Percentiles rank a stretch among this genome's conserved stretches.
Conservation (phyloP, 805 yeast genomes). For the Yarrowia sp. region DNA sequence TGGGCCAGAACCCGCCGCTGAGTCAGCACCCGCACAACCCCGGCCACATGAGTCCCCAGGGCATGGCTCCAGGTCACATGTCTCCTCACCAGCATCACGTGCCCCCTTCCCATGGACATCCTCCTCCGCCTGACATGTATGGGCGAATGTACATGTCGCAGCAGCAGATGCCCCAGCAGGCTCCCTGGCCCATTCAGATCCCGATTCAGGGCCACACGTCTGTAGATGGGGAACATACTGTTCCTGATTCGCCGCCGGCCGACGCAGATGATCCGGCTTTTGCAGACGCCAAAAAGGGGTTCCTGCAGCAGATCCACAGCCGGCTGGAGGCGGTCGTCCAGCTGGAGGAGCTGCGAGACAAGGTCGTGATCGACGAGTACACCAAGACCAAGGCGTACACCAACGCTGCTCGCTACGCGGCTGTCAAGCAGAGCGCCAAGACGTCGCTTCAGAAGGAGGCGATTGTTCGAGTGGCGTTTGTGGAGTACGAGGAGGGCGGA, state of each 20-base stretch:
- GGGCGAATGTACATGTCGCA: slow-evolving; percentile 13
- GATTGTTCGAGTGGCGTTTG: slow-evolving; percentile 24
- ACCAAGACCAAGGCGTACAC: slow-evolving; percentile 33
- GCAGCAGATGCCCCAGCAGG: slow-evolving; percentile 37
- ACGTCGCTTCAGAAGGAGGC: slow-evolving; percentile 37
- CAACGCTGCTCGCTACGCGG: slow-evolving; percentile 16
- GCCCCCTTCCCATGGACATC: neutral
- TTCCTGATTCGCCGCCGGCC: slow-evolving; percentile 10
- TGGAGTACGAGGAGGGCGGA: slow-evolving; percentile 23
- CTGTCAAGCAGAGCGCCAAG: slow-evolving; percentile 26
- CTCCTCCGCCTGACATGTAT: neutral
- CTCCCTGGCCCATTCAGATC: slow-evolving; percentile 27
- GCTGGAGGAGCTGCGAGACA: slow-evolving; percentile 36
- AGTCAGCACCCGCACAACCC: slow-evolving; percentile 1
- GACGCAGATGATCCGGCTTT: slow-evolving; percentile 39
- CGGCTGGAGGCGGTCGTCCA: slow-evolving; percentile 39
- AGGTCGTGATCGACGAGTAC: slow-evolving; percentile 33
- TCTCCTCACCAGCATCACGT: neutral
- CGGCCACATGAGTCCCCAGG: slow-evolving; percentile 5
- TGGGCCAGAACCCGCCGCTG: neutral
- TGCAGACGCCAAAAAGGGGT: slow-evolving; percentile 40
- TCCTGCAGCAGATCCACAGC: slow-evolving; percentile 36
- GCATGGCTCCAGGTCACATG: neutral
- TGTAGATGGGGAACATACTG: slow-evolving; percentile 30
- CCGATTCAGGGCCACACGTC: slow-evolving; percentile 35